Evolutionary conservation across 2,329 filamentous ascomycete species (phyloP).

Genomic region (Seiridium unicorne): DNA sequence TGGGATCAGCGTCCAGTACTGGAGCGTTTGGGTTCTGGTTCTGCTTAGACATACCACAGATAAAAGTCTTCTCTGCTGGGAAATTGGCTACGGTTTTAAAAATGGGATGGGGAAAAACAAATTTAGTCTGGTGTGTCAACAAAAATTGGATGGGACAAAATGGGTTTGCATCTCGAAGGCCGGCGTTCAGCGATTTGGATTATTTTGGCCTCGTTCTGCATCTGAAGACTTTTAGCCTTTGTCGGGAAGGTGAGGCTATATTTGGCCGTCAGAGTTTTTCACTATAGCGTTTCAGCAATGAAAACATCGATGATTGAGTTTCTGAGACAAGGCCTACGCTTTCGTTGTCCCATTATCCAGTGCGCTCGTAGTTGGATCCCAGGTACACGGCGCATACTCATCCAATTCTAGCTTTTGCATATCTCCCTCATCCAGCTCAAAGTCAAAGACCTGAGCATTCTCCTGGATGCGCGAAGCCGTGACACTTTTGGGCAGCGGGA

Average conservation of each 20-base stretch:
- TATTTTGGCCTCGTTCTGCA: too few species aligned
- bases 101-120: too few species aligned
- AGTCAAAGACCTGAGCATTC: slow-evolving; percentile 58
- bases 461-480: slow-evolving; percentile 64
- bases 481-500: slow-evolving; percentile 74
- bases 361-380: slow-evolving; percentile 53
- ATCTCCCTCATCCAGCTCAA: slow-evolving; percentile 53
- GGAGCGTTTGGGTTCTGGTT: slow-evolving; percentile 22
- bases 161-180: too few species aligned
- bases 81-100: too few species aligned
- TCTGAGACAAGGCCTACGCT: neutral
- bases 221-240: too few species aligned
- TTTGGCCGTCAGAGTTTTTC: slow-evolving; percentile 9
- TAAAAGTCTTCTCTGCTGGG: too few species aligned
- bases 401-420: slow-evolving; percentile 46
- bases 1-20: slow-evolving; percentile 29
- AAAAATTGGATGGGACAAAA: too few species aligned
- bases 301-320: neutral
- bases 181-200: too few species aligned
- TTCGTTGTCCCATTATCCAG: slow-evolving; percentile 32
- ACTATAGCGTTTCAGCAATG: neutral
- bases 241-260: too few species aligned
- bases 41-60: neutral
- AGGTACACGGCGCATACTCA: slow-evolving; percentile 53
- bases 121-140: too few species aligned